These are phyloP conservation scores for Claviceps monticola DNA, from an alignment of 2,329 filamentous ascomycete species.

Conservation along the genomic window DNA sequence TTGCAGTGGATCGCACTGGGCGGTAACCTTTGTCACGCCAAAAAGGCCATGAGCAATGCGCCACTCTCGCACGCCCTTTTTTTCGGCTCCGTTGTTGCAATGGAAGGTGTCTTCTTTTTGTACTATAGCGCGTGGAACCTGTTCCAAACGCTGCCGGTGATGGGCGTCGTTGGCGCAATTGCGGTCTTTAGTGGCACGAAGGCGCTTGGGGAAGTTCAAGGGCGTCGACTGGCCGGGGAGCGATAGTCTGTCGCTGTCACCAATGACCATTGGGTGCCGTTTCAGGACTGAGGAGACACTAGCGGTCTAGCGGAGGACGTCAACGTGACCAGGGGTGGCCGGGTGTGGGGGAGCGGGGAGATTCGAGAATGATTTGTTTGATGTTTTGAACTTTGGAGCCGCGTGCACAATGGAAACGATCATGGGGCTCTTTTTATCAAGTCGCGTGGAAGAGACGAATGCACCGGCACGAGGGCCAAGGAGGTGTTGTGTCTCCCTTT, in stretches of 20 bases:
- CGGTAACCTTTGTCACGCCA: slow-evolving; percentile 66
- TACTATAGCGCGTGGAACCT: slow-evolving; percentile 91
- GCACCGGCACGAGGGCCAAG: too few relatives aligned
- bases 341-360: too few relatives aligned
- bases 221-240: slow-evolving; percentile 65
- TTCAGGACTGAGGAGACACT: too few relatives aligned
- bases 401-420: too few relatives aligned
- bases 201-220: slow-evolving; percentile 86
- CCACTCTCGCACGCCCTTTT: slow-evolving; percentile 75
- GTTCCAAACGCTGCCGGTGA: slow-evolving; percentile 73
- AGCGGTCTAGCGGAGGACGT: too few relatives aligned
- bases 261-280: too few relatives aligned
- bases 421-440: too few relatives aligned
- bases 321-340: too few relatives aligned
- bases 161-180: slow-evolving; percentile 51
- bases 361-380: too few relatives aligned
- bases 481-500: too few relatives aligned
- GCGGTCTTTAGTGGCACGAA: slow-evolving; percentile 79
- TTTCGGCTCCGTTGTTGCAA: slow-evolving; percentile 70
- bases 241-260: slow-evolving; percentile 22
- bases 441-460: too few relatives aligned
- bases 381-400: too few relatives aligned
- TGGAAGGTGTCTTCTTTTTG: slow-evolving; percentile 87
- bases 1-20: slow-evolving; percentile 69
- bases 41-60: slow-evolving; percentile 59